Conservation (phyloP, 2,329 filamentous ascomycete genomes). For the Sarocladium oryzae region DNA sequence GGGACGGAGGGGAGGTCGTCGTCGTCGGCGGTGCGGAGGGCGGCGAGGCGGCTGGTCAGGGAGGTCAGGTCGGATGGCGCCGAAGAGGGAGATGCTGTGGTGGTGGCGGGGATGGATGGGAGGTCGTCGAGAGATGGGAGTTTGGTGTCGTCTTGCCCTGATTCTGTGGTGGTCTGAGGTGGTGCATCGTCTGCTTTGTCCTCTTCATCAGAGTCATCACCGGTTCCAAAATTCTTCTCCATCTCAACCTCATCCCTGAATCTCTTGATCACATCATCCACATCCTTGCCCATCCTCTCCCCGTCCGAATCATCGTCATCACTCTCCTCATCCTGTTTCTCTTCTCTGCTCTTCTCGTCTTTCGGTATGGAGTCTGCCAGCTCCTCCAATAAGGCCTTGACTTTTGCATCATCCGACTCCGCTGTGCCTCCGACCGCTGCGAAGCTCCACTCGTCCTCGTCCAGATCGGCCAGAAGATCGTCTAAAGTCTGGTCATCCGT, state of each 20-base stretch:
- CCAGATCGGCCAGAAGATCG: slow-evolving; percentile 41
- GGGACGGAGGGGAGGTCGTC: slow-evolving; percentile 43
- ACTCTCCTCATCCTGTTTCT: slow-evolving; percentile 9
- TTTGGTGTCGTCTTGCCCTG: slow-evolving; percentile 18
- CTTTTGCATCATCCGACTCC: slow-evolving; percentile 25
- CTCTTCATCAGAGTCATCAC: slow-evolving; percentile 21
- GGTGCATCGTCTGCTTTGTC: slow-evolving; percentile 12
- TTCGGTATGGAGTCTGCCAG: slow-evolving; percentile 27
- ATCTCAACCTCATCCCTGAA: slow-evolving; percentile 74
- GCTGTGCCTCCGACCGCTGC: slow-evolving; percentile 12
- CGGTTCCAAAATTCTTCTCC: slow-evolving; percentile 61
- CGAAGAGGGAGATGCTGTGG: slow-evolving; percentile 24
- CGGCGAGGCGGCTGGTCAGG: slow-evolving; percentile 3
- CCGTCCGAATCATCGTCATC: slow-evolving; percentile 37
- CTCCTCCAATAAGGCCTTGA: slow-evolving; percentile 30
- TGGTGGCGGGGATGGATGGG: slow-evolving; percentile 39
- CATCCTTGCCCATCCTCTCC: slow-evolving; percentile 38
- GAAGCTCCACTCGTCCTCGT: slow-evolving; percentile 23
- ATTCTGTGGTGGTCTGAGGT: slow-evolving; percentile 4
- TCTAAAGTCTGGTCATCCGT: slow-evolving; percentile 48
- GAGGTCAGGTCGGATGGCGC: slow-evolving; percentile 7
- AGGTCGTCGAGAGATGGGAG: slow-evolving; percentile 26
- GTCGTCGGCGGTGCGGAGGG: slow-evolving; percentile 16
- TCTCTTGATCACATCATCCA: slow-evolving; percentile 60
- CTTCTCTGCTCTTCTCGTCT: slow-evolving; percentile 11